Base-by-base conservation (phyloP, 371 early-diverging fungal genomes). In the Mortierella sp. region DNA sequence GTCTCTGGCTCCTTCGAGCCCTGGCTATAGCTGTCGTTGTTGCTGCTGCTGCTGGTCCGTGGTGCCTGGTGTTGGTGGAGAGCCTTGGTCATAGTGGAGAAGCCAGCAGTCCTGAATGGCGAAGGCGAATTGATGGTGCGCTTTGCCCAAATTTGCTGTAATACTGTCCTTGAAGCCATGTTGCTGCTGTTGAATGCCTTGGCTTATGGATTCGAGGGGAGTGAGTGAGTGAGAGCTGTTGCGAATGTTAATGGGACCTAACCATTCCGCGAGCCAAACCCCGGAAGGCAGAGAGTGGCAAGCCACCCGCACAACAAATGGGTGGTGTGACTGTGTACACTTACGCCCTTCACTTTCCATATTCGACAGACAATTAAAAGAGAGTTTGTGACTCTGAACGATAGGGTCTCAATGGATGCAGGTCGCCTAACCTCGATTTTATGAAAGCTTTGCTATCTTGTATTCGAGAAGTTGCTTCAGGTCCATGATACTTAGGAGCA, bases 1-100 rank as follows among this genome's bases (percentile, higher is more conserved):
- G 97, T 97, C 37, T 71, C 64, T 54, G 80, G 35, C 26, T 69
- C 72, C 35, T 72, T 28, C 5, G 58, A 37, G 11, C 52, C 55
- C 11, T 49, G 52, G 30, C 28, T 67, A 55, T 22, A 54, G 61
- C 32, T 62, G 62, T 39, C 57, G 58, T n/a, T 70, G 49, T 18
- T 59, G 79, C 16, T 30, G n/a, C 47, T 22, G 39, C n/a, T 6
- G 22, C 47, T 26, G 45, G 62, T 12, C 24, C 43, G 8, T 8
- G 20, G 47, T 26, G 54, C 12, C 35, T 66, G 62, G 39, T 75
- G 75, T 47, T 80, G 80, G 70, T 80, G 75, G 6, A 75, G 61
- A n/a, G 59, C 58, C 68, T 75, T 80, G 65, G 80, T 72, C 69
- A 64, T 59, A 24, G 80, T 80, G 26, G 80, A 80, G 66, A 80